Percentiles rank a stretch among this genome's conserved stretches.
phyloP scores from a whole-genome alignment of 2,329 filamentous ascomycete species.

The Penicillium occitanis region DNA sequence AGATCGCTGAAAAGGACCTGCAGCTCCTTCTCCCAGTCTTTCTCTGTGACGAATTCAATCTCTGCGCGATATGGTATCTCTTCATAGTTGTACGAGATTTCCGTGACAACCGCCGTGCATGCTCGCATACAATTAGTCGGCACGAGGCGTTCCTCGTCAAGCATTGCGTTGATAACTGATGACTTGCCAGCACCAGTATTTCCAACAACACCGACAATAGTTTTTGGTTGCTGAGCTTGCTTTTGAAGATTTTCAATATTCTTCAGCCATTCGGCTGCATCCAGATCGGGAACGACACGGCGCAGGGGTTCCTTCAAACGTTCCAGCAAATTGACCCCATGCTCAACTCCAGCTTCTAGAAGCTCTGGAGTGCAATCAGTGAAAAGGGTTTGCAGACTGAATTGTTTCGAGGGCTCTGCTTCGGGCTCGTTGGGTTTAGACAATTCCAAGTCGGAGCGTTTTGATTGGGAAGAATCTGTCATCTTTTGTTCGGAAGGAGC shows the following conservation, averaged over 20 bases:
- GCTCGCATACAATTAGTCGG: slow-evolving; percentile 61
- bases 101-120: slow-evolving; percentile 62
- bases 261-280: slow-evolving; percentile 13
- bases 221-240: slow-evolving; percentile 6
- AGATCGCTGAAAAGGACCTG: slow-evolving; percentile 52
- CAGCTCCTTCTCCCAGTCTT: slow-evolving; percentile 57
- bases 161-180: slow-evolving; percentile 62
- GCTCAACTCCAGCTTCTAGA: slow-evolving; percentile 11
- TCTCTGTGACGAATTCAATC: slow-evolving; percentile 56
- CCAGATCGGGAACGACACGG: slow-evolving; percentile 12
- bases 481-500: neutral
- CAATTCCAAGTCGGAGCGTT: neutral
- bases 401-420: neutral
- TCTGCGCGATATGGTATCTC: slow-evolving; percentile 54
- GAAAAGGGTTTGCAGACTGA: slow-evolving; percentile 7
- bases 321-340: slow-evolving; percentile 12
- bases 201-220: slow-evolving; percentile 59
- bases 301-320: slow-evolving; percentile 6
- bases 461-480: neutral
- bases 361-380: neutral
- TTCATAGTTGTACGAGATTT: slow-evolving; percentile 58
- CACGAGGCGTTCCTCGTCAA: slow-evolving; percentile 60
- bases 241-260: slow-evolving; percentile 10
- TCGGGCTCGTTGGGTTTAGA: neutral
- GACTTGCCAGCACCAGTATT: slow-evolving; percentile 64